phyloP scores from a whole-genome alignment of 2,329 filamentous ascomycete genomes.

The Fusarium sp. region DNA sequence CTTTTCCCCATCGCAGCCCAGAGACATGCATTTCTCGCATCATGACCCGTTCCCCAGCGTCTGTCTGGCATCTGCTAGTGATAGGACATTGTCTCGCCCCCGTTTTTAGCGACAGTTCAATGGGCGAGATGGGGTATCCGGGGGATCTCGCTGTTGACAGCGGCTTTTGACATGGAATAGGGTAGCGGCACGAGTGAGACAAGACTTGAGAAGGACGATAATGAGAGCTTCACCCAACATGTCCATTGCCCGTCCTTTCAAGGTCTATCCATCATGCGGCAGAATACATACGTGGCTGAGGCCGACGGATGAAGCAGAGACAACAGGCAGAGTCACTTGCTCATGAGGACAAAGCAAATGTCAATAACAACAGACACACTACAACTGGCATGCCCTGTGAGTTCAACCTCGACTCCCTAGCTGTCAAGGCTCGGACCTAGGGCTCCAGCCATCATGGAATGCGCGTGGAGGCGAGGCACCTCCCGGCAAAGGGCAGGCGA shows the following conservation, averaged over 20 bases:
- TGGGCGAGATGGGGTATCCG: constrained; percentile 9
- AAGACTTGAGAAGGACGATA: constrained; percentile 9
- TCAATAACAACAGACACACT: not conserved
- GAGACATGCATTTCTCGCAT: constrained; percentile 39
- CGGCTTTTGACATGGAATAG: constrained; percentile 28
- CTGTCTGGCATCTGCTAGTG: constrained; percentile 37
- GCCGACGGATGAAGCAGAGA: constrained; percentile 6
- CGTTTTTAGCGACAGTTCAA: constrained; percentile 7
- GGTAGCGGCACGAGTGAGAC: constrained; percentile 23
- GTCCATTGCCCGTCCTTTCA: not conserved
- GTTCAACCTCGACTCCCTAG: not conserved
- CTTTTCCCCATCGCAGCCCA: not conserved
- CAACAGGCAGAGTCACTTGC: not conserved
- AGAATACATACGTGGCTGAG: constrained; percentile 19
- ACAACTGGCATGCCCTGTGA: not conserved
- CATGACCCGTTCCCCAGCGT: constrained; percentile 29
- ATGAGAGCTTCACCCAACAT: not conserved
- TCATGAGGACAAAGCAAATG: not conserved
- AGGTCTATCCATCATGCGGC: constrained; percentile 19
- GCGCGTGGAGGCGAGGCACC: constrained; percentile 21
- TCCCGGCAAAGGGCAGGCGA: constrained; percentile 9
- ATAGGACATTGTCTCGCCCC: constrained; percentile 36
- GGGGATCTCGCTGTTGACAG: constrained; percentile 14
- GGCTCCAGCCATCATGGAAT: constrained; percentile 5
- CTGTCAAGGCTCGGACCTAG: constrained; percentile 9